Percentiles rank a stretch among this genome's conserved stretches.
Conservation (phyloP, 306 rosid genomes). For the Vicia villosa region DNA sequence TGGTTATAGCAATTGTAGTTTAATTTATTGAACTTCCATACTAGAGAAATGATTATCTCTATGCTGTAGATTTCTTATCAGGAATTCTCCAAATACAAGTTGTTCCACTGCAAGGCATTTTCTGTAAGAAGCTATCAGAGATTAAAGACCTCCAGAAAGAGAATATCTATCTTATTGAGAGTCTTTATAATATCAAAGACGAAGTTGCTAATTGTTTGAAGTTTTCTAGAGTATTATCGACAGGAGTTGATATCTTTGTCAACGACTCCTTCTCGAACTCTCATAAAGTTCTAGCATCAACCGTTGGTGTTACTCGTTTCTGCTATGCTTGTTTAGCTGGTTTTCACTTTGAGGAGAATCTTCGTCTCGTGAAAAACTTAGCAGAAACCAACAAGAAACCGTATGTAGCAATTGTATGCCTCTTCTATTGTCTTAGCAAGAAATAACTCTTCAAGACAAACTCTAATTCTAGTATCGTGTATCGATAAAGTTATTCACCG, state of each 20-base stretch:
- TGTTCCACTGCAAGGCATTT: slow-evolving; percentile 52
- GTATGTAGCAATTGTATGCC: slow-evolving; percentile 84
- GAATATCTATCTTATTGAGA: slow-evolving; percentile 68
- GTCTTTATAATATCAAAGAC: slow-evolving; percentile 68
- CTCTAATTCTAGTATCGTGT: slow-evolving; percentile 36
- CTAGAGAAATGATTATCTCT: slow-evolving; percentile 35
- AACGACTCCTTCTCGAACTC: slow-evolving; percentile 78
- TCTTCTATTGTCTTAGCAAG: slow-evolving; percentile 20
- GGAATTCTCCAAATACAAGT: slow-evolving; percentile 56
- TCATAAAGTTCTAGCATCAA: slow-evolving; percentile 87
- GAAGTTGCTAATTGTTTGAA: slow-evolving; percentile 78
- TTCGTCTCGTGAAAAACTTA: slow-evolving; percentile 51
- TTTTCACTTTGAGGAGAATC: slow-evolving; percentile 80
- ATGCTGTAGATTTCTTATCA: slow-evolving; percentile 62
- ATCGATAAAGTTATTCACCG: slow-evolving; percentile 16
- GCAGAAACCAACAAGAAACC: slow-evolving; percentile 57
- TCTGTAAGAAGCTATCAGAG: slow-evolving; percentile 38
- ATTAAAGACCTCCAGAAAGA: slow-evolving; percentile 48
- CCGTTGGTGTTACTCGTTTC: slow-evolving; percentile 83
- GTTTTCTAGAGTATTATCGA: slow-evolving; percentile 63
- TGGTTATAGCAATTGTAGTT: neutral
- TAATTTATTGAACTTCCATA: slow-evolving; percentile 19
- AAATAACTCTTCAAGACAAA: slow-evolving; percentile 26
- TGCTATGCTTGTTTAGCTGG: slow-evolving; percentile 76
- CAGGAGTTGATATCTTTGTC: slow-evolving; percentile 80